These are phyloP conservation scores for Penicillium nordicum DNA, from an alignment of 2,329 filamentous ascomycete genomes.

Conservation along the genomic window DNA sequence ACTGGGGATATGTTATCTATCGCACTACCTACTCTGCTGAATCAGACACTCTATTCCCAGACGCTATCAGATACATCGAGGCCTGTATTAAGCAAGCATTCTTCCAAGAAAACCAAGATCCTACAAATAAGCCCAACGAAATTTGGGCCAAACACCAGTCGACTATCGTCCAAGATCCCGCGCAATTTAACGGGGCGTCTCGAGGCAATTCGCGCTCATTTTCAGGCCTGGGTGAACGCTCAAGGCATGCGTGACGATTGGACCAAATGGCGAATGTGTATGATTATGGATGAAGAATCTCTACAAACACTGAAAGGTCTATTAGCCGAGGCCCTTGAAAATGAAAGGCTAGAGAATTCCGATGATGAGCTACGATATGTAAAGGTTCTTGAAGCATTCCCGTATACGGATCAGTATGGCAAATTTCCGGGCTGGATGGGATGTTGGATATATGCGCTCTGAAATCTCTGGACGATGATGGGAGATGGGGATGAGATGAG, in stretches of 20 bases:
- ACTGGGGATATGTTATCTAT: too few species aligned
- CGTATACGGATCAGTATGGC: conserved; percentile 9
- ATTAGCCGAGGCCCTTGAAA: conserved; percentile 4
- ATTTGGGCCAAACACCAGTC: too few species aligned
- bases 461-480: conserved; percentile 12
- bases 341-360: neutral
- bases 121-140: too few species aligned
- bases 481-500: conserved; percentile 16
- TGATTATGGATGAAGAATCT: conserved; percentile 16
- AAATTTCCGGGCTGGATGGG: conserved; percentile 11
- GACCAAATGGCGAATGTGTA: conserved; percentile 11
- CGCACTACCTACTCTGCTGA: too few species aligned
- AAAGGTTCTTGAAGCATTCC: conserved; percentile 14
- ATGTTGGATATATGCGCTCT: conserved; percentile 10
- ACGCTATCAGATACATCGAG: too few species aligned
- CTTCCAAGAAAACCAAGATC: too few species aligned
- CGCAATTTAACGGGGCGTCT: too few species aligned
- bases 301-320: conserved; percentile 12
- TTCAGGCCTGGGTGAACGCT: conserved; percentile 8
- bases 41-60: too few species aligned
- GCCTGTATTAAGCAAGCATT: too few species aligned
- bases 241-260: conserved; percentile 10
- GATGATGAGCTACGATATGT: conserved; percentile 8
- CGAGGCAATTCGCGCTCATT: too few species aligned
- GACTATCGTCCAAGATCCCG: too few species aligned